Base-by-base conservation (phyloP, 768 basidiomycete genomes). In the Tricholoma saponaceum region DNA sequence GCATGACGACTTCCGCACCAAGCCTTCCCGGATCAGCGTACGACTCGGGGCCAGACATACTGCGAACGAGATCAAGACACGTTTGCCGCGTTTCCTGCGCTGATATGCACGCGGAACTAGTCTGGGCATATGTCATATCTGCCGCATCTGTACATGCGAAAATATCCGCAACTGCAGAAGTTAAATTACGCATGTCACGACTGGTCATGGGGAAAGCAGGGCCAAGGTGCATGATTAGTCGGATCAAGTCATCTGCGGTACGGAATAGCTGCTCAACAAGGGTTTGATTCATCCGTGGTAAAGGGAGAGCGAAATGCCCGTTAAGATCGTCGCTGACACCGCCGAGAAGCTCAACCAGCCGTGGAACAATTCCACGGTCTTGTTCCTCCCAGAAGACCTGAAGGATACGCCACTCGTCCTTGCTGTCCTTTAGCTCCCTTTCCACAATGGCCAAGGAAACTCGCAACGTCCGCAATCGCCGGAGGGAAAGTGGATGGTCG, bases 371-470 rank as follows among this genome's bases (percentile, higher is more conserved):
- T 16, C 85, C 85, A 58, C 84, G 83, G 4, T 73, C 72, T 2
- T 79, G 73, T 60, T 86, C 84, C 5, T 77, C 74, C 87, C 89
- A 88, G 51, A 85, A 79, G 1, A 77, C 74, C 53, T 84, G 73
- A 12, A 88, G 69, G 9, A 84, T 71, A 12, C 70, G 74, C 76
- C 78, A 83, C 57, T 85, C 84, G 6, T 81, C 85, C 37, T 74
- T 69, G 18, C 81, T 80, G n/a, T 75, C 70, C 10, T 70, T 70
- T 0, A 90, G 67, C 49, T 85, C 84, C 20, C 74, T 74, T 28
- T 75, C 67, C 7, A 91, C 66, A 13, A 89, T 72, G 0, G 83
- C 83, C 13, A 88, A 63, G 0, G 89, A 83, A 26, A 88, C 83
- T 1, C 89, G 82, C 13, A 92, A 68, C 6, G 79, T 81, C 32